phyloP scores from a whole-genome alignment of 2,329 filamentous ascomycete species.

The Fusarium kyushuense region DNA sequence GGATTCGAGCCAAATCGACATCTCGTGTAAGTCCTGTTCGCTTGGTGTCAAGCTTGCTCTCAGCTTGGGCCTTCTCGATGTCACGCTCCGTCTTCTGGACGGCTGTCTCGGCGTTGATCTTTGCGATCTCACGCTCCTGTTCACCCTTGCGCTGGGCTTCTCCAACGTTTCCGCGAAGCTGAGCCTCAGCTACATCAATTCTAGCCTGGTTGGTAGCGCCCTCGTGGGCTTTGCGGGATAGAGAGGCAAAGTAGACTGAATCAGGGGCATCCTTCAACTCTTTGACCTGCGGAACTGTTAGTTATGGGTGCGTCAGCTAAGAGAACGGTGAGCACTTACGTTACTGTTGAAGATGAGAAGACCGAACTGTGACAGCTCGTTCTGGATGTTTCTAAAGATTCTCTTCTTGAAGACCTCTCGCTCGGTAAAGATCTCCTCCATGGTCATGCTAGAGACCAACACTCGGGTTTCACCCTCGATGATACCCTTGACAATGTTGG shows the following conservation, averaged over 20 bases:
- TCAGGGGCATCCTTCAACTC: conserved; percentile 86
- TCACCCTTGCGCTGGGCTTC: conserved; percentile 83
- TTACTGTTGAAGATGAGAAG: conserved; percentile 79
- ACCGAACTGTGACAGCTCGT: conserved; percentile 84
- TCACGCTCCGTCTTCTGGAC: conserved; percentile 88
- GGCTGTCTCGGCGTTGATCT: conserved; percentile 87
- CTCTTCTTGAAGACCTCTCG: conserved; percentile 81
- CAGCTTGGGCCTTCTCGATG: conserved; percentile 81
- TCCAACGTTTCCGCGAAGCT: conserved; percentile 76
- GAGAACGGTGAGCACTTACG: conserved; percentile 46
- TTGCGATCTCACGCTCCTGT: conserved; percentile 87
- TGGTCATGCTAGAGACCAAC: conserved; percentile 88
- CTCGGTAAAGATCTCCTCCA: conserved; percentile 89
- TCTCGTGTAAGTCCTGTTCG: conserved; percentile 79
- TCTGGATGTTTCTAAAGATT: conserved; percentile 80
- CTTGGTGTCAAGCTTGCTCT: conserved; percentile 78
- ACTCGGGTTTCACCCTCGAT: conserved; percentile 90
- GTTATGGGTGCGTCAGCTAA: background rate
- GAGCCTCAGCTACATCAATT: conserved; percentile 74
- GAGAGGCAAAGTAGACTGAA: conserved; percentile 85
- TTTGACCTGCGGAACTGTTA: conserved; percentile 64
- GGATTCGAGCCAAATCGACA: conserved; percentile 80
- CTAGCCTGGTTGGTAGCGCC: conserved; percentile 84
- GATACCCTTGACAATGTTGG: conserved; percentile 89
- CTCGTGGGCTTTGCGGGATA: conserved; percentile 86